A percentile compares a stretch with the other conserved stretches of the same genome.
phyloP scores from a whole-genome alignment of 2,329 filamentous ascomycete genomes.

The Fusarium clavum region DNA sequence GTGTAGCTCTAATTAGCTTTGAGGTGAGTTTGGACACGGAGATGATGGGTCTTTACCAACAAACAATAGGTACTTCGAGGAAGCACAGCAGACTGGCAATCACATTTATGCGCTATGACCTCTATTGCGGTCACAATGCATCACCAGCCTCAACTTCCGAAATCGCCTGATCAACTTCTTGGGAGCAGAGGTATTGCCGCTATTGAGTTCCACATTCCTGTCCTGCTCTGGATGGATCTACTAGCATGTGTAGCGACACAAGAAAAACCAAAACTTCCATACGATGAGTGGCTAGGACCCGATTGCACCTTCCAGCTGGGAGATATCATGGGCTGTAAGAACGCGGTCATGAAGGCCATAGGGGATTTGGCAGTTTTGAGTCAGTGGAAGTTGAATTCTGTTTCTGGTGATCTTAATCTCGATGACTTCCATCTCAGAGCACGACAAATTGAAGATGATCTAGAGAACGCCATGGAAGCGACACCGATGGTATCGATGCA shows the following conservation, averaged over 20 bases:
- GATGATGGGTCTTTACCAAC: not conserved
- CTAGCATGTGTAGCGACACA: not conserved
- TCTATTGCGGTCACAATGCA: not conserved
- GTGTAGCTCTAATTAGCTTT: not conserved
- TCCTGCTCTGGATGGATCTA: slow-evolving; percentile 1
- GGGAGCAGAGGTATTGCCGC: not conserved
- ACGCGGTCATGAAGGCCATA: not conserved
- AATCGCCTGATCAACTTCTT: not conserved
- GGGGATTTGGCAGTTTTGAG: not conserved
- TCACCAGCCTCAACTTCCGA: not conserved
- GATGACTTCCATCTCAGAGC: rapidly evolving
- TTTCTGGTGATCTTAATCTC: rapidly evolving
- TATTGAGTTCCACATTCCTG: not conserved
- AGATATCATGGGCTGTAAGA: not conserved
- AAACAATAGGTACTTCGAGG: not conserved
- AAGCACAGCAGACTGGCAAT: not conserved
- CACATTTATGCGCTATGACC: not conserved
- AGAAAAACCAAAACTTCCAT: not conserved
- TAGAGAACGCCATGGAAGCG: not conserved
- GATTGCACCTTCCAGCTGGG: not conserved
- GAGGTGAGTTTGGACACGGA: not conserved
- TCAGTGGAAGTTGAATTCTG: not conserved
- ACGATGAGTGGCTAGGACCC: not conserved
- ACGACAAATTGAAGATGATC: not conserved
- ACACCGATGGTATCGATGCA: not conserved